Evolutionary conservation across 352 stramenopile species (phyloP).

Genomic region (Globisporangium barbulae): DNA sequence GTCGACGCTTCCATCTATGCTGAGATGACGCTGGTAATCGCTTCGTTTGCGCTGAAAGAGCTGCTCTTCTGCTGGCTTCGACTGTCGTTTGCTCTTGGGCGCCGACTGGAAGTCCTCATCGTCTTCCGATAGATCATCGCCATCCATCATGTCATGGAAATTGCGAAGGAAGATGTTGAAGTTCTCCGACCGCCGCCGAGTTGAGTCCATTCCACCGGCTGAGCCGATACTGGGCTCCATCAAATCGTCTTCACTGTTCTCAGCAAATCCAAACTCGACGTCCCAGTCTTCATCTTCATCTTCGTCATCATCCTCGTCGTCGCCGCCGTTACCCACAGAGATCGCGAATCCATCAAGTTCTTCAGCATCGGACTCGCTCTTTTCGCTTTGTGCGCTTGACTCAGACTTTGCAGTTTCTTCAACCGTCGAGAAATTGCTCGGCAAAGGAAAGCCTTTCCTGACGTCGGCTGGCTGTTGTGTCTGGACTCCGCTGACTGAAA

Average conservation of each 20-base stretch:
- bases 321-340: background rate
- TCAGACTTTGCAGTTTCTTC: constrained; percentile 9
- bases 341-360: background rate
- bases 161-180: constrained; percentile 82
- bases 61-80: constrained; percentile 46
- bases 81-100: constrained; percentile 10
- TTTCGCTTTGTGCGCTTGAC: constrained; percentile 5
- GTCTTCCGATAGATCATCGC: constrained; percentile 56
- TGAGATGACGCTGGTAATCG: constrained; percentile 37
- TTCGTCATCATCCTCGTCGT: constrained; percentile 21
- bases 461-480: constrained; percentile 11
- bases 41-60: constrained; percentile 56
- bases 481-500: background rate
- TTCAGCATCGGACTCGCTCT: constrained; percentile 2
- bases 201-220: constrained; percentile 48
- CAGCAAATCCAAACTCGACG: constrained; percentile 71
- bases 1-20: constrained; percentile 33
- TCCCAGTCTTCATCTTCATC: constrained; percentile 73
- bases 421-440: constrained; percentile 2
- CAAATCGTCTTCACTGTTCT: constrained; percentile 36
- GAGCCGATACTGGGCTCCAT: constrained; percentile 23
- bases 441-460: constrained; percentile 16
- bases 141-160: constrained; percentile 76
- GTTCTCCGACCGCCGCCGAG: constrained; percentile 61
- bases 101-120: constrained; percentile 30